phyloP scores from a whole-genome alignment of 2,329 filamentous ascomycete species.

The Fusarium sp. region DNA sequence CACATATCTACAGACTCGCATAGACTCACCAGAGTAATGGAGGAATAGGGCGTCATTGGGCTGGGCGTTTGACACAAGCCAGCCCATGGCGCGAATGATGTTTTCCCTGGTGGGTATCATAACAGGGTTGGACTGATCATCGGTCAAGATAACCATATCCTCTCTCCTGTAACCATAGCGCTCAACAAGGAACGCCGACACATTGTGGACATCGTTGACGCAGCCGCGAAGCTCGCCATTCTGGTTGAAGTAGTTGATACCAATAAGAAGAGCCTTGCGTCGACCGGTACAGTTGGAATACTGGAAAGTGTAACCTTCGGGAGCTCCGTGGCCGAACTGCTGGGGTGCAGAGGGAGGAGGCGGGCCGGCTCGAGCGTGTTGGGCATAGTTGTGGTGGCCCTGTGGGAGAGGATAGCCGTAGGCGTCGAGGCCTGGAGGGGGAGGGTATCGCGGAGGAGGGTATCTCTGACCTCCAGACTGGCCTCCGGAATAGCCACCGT shows the following conservation, averaged over 20 bases:
- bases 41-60: conserved; percentile 84
- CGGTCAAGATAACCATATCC: conserved; percentile 84
- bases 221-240: conserved; percentile 79
- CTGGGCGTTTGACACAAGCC: conserved; percentile 77
- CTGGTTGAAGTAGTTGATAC: conserved; percentile 85
- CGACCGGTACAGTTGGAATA: conserved; percentile 81
- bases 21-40: conserved; percentile 74
- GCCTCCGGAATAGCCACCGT: conserved; percentile 41
- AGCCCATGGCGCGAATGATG: conserved; percentile 80
- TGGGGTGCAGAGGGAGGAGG: conserved; percentile 65
- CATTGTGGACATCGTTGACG: conserved; percentile 85
- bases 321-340: conserved; percentile 76
- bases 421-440: conserved; percentile 58
- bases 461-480: conserved; percentile 46
- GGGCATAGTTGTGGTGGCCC: conserved; percentile 46
- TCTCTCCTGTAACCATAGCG: conserved; percentile 78
- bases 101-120: conserved; percentile 81
- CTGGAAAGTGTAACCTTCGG: conserved; percentile 77
- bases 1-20: not conserved
- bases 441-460: conserved; percentile 54
- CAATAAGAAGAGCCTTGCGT: conserved; percentile 80
- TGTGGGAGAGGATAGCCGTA: conserved; percentile 61
- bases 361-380: conserved; percentile 51
- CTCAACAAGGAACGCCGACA: conserved; percentile 77
- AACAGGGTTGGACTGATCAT: conserved; percentile 77